Evolutionary conservation across 1,139 yeast species (phyloP).

Genomic region (Arxiozyma telluris): DNA sequence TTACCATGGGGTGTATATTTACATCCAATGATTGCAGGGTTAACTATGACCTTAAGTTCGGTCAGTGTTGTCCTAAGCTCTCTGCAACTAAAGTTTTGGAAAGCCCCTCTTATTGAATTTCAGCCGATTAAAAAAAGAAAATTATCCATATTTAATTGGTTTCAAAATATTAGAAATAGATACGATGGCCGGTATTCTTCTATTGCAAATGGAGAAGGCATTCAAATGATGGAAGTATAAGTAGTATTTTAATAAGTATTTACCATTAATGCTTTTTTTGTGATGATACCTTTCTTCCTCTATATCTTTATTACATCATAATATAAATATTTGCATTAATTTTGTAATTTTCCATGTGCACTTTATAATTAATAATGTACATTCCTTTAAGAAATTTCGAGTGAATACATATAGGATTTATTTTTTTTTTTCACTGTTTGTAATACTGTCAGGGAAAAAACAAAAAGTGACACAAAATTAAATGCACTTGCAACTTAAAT

Average conservation of each 20-base stretch:
- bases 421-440: background rate
- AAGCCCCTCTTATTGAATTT: conserved; percentile 31
- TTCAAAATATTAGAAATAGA: background rate
- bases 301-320: too few relatives aligned
- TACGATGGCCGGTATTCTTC: background rate
- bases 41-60: conserved; percentile 88
- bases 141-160: background rate
- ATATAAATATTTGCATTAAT: background rate
- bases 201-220: background rate
- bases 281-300: background rate
- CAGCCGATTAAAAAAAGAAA: background rate
- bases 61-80: conserved; percentile 83
- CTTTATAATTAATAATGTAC: too few relatives aligned
- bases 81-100: conserved; percentile 58
- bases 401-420: too few relatives aligned
- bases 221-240: conserved; percentile 1
- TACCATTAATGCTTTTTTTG: too few relatives aligned
- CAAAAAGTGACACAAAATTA: background rate
- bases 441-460: background rate
- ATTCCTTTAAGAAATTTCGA: too few relatives aligned
- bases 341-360: too few relatives aligned
- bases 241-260: too few relatives aligned
- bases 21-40: conserved; percentile 88
- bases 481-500: background rate
- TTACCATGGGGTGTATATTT: conserved; percentile 70